Evolutionary conservation across 345 rosid species (phyloP).

Genomic region (Populus davidiana): DNA sequence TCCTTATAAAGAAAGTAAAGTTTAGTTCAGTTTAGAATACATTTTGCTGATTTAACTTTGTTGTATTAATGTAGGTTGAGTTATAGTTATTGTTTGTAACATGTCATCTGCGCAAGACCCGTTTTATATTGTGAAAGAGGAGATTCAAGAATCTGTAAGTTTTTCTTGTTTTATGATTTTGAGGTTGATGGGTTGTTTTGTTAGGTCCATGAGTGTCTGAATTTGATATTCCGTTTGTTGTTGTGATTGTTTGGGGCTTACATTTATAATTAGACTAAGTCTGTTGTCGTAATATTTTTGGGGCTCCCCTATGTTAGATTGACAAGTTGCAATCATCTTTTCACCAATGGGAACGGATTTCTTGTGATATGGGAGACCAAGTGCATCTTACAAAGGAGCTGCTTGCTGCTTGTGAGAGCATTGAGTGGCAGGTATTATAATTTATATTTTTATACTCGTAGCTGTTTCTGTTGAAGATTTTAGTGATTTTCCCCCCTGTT

Average conservation of each 20-base stretch:
- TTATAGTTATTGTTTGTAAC: background rate
- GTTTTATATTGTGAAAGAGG: slow-evolving; percentile 93
- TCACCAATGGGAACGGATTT: slow-evolving; percentile 79
- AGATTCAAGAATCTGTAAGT: slow-evolving; percentile 95
- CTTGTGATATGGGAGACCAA: slow-evolving; percentile 60
- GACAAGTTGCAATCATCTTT: slow-evolving; percentile 82
- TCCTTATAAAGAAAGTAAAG: background rate
- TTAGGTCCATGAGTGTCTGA: slow-evolving; percentile 5
- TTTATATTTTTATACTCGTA: background rate
- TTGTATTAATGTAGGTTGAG: background rate
- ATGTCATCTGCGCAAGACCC: slow-evolving; percentile 99
- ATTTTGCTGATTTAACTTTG: background rate
- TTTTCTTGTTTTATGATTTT: background rate
- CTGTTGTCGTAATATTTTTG: background rate
- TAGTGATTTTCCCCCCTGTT: background rate
- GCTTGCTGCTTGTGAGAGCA: slow-evolving; percentile 74
- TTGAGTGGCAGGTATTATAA: slow-evolving; percentile 86
- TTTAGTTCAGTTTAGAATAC: background rate
- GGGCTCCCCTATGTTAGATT: slow-evolving; percentile 46
- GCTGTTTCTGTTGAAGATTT: background rate
- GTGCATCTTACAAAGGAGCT: slow-evolving; percentile 64
- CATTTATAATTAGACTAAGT: background rate
- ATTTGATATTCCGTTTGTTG: background rate
- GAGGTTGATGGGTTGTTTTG: background rate
- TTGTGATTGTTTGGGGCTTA: background rate